Base-by-base conservation (phyloP, 140 eudicot species). In the Senecio squalidus region DNA sequence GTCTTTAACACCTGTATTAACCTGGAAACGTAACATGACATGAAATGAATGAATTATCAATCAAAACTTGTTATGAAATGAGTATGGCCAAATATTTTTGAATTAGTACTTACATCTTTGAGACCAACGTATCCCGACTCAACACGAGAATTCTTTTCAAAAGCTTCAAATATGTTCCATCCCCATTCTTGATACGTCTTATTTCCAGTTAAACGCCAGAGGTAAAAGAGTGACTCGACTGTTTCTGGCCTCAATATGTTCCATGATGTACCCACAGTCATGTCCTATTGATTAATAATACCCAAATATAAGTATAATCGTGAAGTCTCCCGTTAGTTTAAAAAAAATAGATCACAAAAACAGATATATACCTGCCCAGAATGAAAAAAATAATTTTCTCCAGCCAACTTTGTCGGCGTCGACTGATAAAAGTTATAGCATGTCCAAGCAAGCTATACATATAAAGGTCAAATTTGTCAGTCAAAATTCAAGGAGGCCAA, bases 191-290 rank as follows among this genome's bases (percentile, higher is more conserved):
- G 91, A 73, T 92, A 92, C 1, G 98, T 92, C 82, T 87, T 87
- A 59, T 92, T 92, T 45, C 98, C 98, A 22, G 98, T 92, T 72
- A 92, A 60, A 26, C 96, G 95, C 92, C 95, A 92, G 44, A 92
- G 78, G 62, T 92, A 92, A 68, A 92, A 92, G 56, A 92, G 93
- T 1, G 98, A 92, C 68, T 92, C 98, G 20, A 87, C 89, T 10
- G 98, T 92, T 73, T 92, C 98, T 64, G 96, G 98, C 72, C 98
- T 84, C 76, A 92, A 62, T 69, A 92, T 92, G 78, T 92, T 92
- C 98, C 98, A 92, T 41, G 98, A 87, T 65, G 98, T 92, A 62
- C 98, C 98, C 57, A 92, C 98, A 72, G 78, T 87, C 96, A 92
- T 92, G 76, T 92, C 98, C 98, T 92, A 72, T 55, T 68, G 43